Evolutionary conservation across 2,329 filamentous ascomycete genomes (phyloP), one percentile per base, ranked within the genome.

Genomic region (Plenodomus lindquistii): DNA sequence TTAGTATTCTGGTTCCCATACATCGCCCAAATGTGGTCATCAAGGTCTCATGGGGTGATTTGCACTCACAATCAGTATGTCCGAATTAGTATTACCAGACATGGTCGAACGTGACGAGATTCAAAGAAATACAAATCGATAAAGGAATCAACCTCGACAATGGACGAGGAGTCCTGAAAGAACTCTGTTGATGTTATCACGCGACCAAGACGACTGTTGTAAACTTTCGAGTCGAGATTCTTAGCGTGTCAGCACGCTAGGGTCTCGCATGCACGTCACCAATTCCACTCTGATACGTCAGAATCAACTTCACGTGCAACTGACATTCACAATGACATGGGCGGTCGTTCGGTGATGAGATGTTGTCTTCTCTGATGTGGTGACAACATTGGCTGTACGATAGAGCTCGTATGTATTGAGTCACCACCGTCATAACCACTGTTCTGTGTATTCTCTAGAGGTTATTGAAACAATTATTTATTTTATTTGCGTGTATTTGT

Each of bases 1-100:
- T 55, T 11, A 55, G 39, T 39, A 27, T 37, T 31, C 1, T 41
- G 7, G 15, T 36, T 11, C n/a, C 9, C 27, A n/a, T n/a, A 31
- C n/a, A n/a, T n/a, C 9, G n/a, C n/a, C n/a, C 27, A 9, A 36
- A 36, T 36, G 34, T 11, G 8, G 7, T 8, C 8, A 6, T 37
- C 13, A 37, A 18, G 16, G 8, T 37, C 27, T 11, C 27, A 11
- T 31, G 6, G 27, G 27, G 10, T 4, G 11, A 4, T 15, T 19
- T 16, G 35, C 16, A 10, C 35, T 17, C 18, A 37, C 35, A 37
- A 37, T 37, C 18, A 37, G 18, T 37, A 37, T 37, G 16, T 37
- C 35, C 13, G 35, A 37, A 20, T 37, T 37, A 16, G 35, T 37
- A 13, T 37, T 37, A 37, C 35, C 35, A 17, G 35, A 37, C 35